Conservation (phyloP, 2,329 filamentous ascomycete genomes). For the Calonectria pauciramosa region DNA sequence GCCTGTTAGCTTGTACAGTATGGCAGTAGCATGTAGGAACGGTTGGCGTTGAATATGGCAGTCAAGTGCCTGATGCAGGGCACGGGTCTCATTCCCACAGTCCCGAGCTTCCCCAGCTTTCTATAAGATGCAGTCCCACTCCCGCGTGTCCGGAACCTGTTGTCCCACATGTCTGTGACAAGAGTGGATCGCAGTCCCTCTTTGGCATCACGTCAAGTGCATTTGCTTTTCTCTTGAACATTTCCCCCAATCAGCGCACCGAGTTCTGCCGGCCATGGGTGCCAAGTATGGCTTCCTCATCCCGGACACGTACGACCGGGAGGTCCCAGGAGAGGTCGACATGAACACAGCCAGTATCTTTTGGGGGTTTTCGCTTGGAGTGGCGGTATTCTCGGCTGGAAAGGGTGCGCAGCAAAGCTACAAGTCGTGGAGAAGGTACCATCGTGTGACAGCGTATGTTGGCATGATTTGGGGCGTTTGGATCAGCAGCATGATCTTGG, state of each 20-base stretch:
- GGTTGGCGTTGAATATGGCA: background rate
- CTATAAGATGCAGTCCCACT: constrained; percentile 13
- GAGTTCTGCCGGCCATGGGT: constrained; percentile 11
- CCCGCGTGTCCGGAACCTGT: background rate
- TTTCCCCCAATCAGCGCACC: no score
- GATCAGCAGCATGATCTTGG: constrained; percentile 40
- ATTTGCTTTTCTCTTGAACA: background rate
- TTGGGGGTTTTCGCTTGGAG: constrained; percentile 41
- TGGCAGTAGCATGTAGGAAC: background rate
- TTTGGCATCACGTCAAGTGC: background rate
- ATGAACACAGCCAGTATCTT: constrained; percentile 44
- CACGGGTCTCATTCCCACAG: background rate
- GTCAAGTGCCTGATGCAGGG: background rate
- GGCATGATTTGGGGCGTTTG: constrained; percentile 43
- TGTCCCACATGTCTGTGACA: background rate
- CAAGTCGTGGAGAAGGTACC: constrained; percentile 31
- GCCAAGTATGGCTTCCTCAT: constrained; percentile 40
- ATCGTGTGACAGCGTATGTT: constrained; percentile 33
- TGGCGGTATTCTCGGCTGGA: constrained; percentile 29
- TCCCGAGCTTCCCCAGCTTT: background rate
- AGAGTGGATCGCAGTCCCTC: background rate
- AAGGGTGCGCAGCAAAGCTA: constrained; percentile 33
- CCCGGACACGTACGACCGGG: constrained; percentile 39
- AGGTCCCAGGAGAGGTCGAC: constrained; percentile 35
- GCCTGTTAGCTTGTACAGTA: background rate